Percentiles rank a stretch among this genome's conserved stretches.
phyloP scores from a whole-genome alignment of 768 basidiomycete species.

The Tricholoma flavovirens region DNA sequence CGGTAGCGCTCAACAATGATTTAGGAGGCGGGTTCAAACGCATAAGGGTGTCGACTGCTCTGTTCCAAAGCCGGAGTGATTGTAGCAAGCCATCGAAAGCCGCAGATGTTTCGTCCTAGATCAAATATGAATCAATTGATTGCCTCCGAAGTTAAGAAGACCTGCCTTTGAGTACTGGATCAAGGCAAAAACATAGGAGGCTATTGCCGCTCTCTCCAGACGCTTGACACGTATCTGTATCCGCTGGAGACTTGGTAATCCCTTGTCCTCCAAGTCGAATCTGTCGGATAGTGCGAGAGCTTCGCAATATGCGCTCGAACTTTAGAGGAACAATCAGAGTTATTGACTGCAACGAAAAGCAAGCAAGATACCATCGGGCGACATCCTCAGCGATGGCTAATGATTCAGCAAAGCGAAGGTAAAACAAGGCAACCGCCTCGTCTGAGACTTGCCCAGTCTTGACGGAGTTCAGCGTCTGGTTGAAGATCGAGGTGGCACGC shows the following conservation, averaged over 20 bases:
- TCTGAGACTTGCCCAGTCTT: conserved; percentile 41
- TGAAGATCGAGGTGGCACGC: conserved; percentile 62
- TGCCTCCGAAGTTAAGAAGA: conserved; percentile 2
- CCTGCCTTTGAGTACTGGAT: conserved; percentile 65
- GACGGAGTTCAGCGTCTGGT: conserved; percentile 43
- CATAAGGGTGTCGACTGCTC: conserved; percentile 63
- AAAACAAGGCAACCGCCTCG: conserved; percentile 47
- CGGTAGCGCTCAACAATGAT: conserved; percentile 17
- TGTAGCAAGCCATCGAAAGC: conserved; percentile 59
- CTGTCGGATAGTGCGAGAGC: conserved; percentile 44
- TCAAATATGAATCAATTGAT: conserved; percentile 4
- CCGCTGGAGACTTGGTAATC: conserved; percentile 45
- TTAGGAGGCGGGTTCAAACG: conserved; percentile 44
- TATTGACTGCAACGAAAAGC: neutral
- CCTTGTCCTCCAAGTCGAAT: conserved; percentile 40
- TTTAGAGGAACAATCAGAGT: conserved; percentile 16
- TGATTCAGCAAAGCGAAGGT: conserved; percentile 62
- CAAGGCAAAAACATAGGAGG: conserved; percentile 59
- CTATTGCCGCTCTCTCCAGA: conserved; percentile 68
- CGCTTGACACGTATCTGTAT: conserved; percentile 52
- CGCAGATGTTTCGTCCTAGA: conserved; percentile 55
- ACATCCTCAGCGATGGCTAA: conserved; percentile 57
- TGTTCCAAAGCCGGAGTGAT: conserved; percentile 74
- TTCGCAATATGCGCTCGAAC: conserved; percentile 53
- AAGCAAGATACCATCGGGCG: conserved; percentile 43